phyloP scores from a whole-genome alignment of 2,329 filamentous ascomycete species.

The Aotearoamyces nothofagi region DNA sequence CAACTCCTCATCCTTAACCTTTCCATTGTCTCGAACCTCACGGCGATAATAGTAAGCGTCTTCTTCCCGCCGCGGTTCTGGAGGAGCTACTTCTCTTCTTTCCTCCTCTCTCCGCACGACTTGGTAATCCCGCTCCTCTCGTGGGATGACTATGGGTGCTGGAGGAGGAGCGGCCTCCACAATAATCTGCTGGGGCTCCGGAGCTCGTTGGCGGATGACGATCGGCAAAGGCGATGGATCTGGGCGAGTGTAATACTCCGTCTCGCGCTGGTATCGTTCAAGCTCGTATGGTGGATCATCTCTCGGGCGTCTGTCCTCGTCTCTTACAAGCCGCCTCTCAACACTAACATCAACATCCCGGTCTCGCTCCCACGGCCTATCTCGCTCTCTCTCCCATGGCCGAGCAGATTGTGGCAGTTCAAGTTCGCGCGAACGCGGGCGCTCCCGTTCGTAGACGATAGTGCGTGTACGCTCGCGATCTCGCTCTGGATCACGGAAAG shows the following conservation, averaged over 20 bases:
- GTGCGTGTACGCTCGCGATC: slow-evolving; percentile 22
- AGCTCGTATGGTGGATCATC: slow-evolving; percentile 26
- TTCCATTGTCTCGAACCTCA: slow-evolving; percentile 15
- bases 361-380: slow-evolving; percentile 17
- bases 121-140: slow-evolving; percentile 11
- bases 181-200: slow-evolving; percentile 43
- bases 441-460: slow-evolving; percentile 27
- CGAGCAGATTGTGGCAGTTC: slow-evolving; percentile 11
- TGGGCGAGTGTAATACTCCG: slow-evolving; percentile 42
- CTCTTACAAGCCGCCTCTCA: slow-evolving; percentile 10
- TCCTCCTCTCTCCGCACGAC: slow-evolving; percentile 11
- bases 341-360: slow-evolving; percentile 15
- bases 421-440: slow-evolving; percentile 24
- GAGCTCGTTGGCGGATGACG: slow-evolving; percentile 37
- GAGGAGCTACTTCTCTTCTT: slow-evolving; percentile 8
- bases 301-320: slow-evolving; percentile 11
- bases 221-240: slow-evolving; percentile 34
- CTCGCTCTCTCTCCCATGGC: slow-evolving; percentile 23
- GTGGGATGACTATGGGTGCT: slow-evolving; percentile 29
- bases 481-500: slow-evolving; percentile 17
- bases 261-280: slow-evolving; percentile 45
- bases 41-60: slow-evolving; percentile 22
- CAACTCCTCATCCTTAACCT: slow-evolving; percentile 12
- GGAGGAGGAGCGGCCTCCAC: slow-evolving; percentile 40
- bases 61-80: slow-evolving; percentile 15